A percentile compares a stretch with the other conserved stretches of the same genome.
Conservation (phyloP, 2,329 filamentous ascomycete genomes). For the Paecilomyces niveus region DNA sequence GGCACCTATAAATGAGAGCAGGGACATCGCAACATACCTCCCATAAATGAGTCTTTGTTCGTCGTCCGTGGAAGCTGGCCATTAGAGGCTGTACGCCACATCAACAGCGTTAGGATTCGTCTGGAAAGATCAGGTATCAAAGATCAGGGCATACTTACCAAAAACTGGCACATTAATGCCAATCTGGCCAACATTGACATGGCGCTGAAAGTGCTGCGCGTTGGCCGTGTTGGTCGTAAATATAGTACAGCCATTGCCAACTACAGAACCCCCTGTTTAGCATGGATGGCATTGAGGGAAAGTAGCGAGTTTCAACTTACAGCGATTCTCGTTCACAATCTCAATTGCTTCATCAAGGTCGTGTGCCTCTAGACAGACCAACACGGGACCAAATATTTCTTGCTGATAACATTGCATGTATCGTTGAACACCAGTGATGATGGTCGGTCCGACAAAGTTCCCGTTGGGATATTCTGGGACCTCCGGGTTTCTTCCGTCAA, state of each 20-base stretch:
- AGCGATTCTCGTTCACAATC: slow-evolving; percentile 1
- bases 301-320: background rate
- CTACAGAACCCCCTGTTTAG: slow-evolving; percentile 8
- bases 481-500: slow-evolving; percentile 4
- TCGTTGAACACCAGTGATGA: slow-evolving; percentile 58
- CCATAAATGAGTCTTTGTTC: background rate
- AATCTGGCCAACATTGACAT: slow-evolving; percentile 22
- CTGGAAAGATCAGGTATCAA: background rate
- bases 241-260: slow-evolving; percentile 30
- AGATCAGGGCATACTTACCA: slow-evolving; percentile 7
- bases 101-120: background rate
- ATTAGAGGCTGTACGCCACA: background rate
- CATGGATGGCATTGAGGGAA: background rate
- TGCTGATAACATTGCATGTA: slow-evolving; percentile 61
- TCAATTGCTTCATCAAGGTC: slow-evolving; percentile 57
- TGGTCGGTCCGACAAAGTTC: slow-evolving; percentile 49
- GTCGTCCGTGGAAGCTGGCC: background rate
- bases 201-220: slow-evolving; percentile 24
- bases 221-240: slow-evolving; percentile 26
- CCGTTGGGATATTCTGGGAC: slow-evolving; percentile 1
- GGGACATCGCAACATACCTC: background rate
- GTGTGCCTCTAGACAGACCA: slow-evolving; percentile 54
- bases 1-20: background rate
- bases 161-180: slow-evolving; percentile 23
- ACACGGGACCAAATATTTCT: slow-evolving; percentile 62